Conservation (phyloP, 805 yeast species). For the Saturnispora ahearnii region DNA sequence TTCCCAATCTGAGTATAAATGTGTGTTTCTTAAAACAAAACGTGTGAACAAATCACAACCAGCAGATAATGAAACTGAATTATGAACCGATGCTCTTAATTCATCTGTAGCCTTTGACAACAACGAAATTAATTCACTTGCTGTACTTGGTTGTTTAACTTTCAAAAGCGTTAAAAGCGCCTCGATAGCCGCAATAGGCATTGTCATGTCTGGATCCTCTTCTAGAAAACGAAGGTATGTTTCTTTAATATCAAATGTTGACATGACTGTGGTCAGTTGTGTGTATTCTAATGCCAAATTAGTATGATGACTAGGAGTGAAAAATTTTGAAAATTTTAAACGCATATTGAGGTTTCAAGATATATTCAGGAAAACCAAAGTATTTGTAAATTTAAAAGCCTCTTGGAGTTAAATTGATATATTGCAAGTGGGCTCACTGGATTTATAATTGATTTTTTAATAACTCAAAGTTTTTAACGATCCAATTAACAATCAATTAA, state of each 20-base stretch:
- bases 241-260: conserved; percentile 67
- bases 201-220: conserved; percentile 94
- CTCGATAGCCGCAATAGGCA: conserved; percentile 99
- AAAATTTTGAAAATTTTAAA: conserved; percentile 1
- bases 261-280: conserved; percentile 4
- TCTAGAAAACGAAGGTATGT: conserved; percentile 72
- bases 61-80: conserved; percentile 88
- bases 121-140: conserved; percentile 81
- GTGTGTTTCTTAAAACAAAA: conserved; percentile 82
- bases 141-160: conserved; percentile 82
- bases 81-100: conserved; percentile 71
- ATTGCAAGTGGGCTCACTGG: too few relatives aligned
- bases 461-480: too few relatives aligned
- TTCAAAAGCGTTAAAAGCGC: conserved; percentile 76
- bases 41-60: conserved; percentile 96
- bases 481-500: too few relatives aligned
- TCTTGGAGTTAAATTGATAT: too few relatives aligned
- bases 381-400: too few relatives aligned
- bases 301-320: background rate
- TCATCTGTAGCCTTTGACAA: conserved; percentile 68
- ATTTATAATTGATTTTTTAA: too few relatives aligned
- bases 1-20: conserved; percentile 90
- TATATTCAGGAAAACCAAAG: too few relatives aligned
- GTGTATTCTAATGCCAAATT: background rate
- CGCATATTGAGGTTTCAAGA: too few relatives aligned